These are phyloP conservation scores for Lentinula edodes DNA, from an alignment of 768 basidiomycete species.

Conservation along the genomic window DNA sequence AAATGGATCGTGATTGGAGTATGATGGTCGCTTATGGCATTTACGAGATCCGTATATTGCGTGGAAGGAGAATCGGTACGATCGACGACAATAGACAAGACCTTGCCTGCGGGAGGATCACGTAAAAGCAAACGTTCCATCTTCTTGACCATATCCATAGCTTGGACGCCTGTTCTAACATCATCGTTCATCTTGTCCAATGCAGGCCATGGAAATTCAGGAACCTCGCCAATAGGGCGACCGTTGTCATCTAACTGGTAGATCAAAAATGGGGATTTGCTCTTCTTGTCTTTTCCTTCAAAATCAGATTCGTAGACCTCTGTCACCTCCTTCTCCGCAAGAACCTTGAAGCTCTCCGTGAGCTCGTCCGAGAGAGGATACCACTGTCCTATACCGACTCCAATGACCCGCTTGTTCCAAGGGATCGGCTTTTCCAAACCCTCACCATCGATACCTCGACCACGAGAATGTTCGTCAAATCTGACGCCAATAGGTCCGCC, in stretches of 20 bases:
- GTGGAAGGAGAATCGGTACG: neutral
- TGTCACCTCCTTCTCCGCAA: constrained; percentile 11
- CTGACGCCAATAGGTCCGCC: constrained; percentile 35
- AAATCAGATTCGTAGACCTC: constrained; percentile 3
- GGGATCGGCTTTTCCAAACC: constrained; percentile 25
- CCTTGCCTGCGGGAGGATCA: neutral
- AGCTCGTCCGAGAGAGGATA: constrained; percentile 18
- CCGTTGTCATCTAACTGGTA: constrained; percentile 19
- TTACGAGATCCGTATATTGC: neutral
- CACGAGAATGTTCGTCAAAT: constrained; percentile 20
- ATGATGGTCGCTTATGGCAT: neutral
- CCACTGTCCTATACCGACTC: constrained; percentile 30
- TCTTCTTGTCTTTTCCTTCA: neutral
- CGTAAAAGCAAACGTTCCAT: neutral
- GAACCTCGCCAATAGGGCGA: neutral
- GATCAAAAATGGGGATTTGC: constrained; percentile 12
- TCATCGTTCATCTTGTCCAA: constrained; percentile 1
- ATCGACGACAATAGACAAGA: neutral
- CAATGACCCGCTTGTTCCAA: constrained; percentile 23
- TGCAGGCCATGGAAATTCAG: constrained; percentile 4
- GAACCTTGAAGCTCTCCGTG: constrained; percentile 12
- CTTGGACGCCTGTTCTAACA: neutral
- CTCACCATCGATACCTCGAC: constrained; percentile 32
- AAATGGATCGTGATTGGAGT: neutral
- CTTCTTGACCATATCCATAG: neutral